Base-by-base conservation (phyloP, 2,329 filamentous ascomycete species). In the Ophiostoma populinum region DNA sequence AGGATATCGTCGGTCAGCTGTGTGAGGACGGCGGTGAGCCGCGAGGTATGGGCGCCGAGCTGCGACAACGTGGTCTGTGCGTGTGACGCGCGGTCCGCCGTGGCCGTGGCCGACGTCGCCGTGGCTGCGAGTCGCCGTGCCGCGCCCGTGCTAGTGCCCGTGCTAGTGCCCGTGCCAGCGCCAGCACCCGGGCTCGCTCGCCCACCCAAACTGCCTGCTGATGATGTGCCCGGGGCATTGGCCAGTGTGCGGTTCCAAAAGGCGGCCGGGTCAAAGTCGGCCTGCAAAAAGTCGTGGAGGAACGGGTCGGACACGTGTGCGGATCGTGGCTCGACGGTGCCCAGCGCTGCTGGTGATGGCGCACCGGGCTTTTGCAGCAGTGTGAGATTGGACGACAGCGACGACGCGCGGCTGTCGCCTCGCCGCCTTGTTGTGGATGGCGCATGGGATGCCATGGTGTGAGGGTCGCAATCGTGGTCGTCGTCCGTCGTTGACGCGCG, bases 1-100 rank as follows among this genome's bases (percentile, higher is more conserved):
- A 98, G 57, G 43, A 98, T 95, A 46, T 95, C 90, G 54, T 98
- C 87, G 9, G 90, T 94, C 40, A 95, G 63, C 49, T 87, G 77
- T 21, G 85, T 93, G 39, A 98, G 65, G 30, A 75, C 80, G 36
- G 67, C 74, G 11, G 85, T 83, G 7, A 94, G 62, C 30, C 85
- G 71, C 13, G 82, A 78, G 2, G 85, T 92, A 52, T 94, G 83
- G 7, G 82, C 79, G 50, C 81, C 92, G 48, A 95, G 71, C 49
- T 87, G 80, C 1, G 85, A 81, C 31, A 94, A 65, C n/a, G 92
- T 65, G 4, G 75, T 66, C 55, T 94, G 86, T 1, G 86, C 78
- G 50, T 85, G 80, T 0, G 75, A 65, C 2, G 83, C 85, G 34
- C 93, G 63, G 43, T 54, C 33, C 52, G 46, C 46, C 24, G 26